Percentiles rank a stretch among this genome's conserved stretches.
Conservation (phyloP, 768 basidiomycete genomes). For the Russula sp. region DNA sequence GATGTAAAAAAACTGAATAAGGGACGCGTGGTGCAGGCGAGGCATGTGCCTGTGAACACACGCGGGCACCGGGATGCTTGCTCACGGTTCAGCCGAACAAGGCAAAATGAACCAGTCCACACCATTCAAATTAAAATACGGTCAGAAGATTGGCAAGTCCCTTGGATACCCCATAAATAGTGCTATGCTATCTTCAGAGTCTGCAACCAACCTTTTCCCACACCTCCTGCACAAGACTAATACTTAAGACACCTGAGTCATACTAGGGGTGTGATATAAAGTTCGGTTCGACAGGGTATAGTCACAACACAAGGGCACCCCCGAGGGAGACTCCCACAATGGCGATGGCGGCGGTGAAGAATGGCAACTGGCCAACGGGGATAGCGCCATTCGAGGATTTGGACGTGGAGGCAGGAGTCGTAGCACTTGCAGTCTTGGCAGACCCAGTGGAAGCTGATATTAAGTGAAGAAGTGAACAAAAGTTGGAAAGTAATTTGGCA, state of each 20-base stretch:
- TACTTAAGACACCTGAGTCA: neutral
- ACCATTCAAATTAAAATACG: neutral
- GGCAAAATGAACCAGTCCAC: neutral
- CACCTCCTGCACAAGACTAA: neutral
- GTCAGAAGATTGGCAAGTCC: neutral
- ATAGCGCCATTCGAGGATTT: neutral
- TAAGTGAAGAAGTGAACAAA: neutral
- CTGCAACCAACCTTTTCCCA: neutral
- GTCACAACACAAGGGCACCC: constrained; percentile 2
- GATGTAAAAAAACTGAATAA: too few species aligned
- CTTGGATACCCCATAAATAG: neutral
- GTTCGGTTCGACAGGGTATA: neutral
- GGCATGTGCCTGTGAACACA: too few species aligned
- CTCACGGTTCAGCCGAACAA: too few species aligned
- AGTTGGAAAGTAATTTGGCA: neutral
- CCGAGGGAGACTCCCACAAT: constrained; percentile 8
- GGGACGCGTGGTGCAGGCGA: too few species aligned
- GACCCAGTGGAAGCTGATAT: neutral
- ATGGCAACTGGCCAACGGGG: neutral
- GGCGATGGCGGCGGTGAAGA: neutral
- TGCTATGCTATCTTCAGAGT: neutral
- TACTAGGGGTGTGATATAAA: neutral
- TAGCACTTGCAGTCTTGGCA: neutral
- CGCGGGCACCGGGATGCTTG: too few species aligned
- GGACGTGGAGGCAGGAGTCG: neutral